These are phyloP conservation scores for Coemansia sp. DNA, from an alignment of 192 early-diverging fungal genomes.

Conservation along the genomic window DNA sequence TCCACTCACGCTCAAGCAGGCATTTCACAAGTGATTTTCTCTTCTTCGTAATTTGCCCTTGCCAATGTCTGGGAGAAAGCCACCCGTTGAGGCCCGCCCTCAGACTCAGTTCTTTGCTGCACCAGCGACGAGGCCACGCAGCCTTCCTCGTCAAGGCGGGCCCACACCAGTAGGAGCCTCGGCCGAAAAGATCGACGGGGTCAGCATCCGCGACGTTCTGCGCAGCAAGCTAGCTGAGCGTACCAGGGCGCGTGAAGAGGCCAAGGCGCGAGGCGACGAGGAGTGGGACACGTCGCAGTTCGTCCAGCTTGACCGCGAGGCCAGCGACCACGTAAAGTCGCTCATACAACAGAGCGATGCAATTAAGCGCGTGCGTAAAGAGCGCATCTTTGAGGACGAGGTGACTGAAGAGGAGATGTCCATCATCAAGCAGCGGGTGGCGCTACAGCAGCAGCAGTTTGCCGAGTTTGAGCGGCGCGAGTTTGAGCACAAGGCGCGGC, in stretches of 20 bases:
- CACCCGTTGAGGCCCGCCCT: constrained; percentile 24
- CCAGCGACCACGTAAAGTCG: constrained; percentile 53
- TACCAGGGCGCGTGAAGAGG: constrained; percentile 23
- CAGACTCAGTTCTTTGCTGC: constrained; percentile 52
- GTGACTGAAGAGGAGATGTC: constrained; percentile 86
- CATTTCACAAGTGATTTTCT: neutral
- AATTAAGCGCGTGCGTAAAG: constrained; percentile 76
- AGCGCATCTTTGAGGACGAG: constrained; percentile 85
- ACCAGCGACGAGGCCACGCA: constrained; percentile 7
- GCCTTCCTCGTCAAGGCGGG: neutral
- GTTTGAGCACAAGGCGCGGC: constrained; percentile 72
- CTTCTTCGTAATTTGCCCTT: neutral
- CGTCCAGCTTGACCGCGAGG: constrained; percentile 55
- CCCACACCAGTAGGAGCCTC: neutral
- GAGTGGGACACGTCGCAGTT: constrained; percentile 52
- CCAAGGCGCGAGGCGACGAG: constrained; percentile 38
- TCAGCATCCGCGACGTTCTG: constrained; percentile 49
- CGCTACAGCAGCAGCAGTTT: constrained; percentile 88
- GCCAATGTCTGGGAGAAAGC: constrained; percentile 42
- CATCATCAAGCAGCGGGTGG: constrained; percentile 88
- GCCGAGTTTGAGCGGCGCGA: constrained; percentile 83
- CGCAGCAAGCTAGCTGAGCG: constrained; percentile 38
- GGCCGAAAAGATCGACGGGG: constrained; percentile 10
- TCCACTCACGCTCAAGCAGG: neutral
- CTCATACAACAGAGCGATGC: constrained; percentile 62